Evolutionary conservation across 2,329 filamentous ascomycete genomes (phyloP).

Genomic region (Aureobasidium melanogenum): DNA sequence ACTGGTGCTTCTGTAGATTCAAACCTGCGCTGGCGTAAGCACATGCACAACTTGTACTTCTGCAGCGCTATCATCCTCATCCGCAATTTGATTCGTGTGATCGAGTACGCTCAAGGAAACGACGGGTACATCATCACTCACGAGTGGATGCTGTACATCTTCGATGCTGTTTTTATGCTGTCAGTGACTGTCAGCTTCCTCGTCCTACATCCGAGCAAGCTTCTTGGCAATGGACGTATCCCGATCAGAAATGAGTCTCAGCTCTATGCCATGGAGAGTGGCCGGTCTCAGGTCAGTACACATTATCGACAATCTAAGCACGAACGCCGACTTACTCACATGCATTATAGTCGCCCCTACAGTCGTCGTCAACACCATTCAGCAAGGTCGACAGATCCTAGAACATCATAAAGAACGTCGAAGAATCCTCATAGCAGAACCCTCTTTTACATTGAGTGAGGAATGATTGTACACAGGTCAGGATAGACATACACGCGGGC

Average conservation of each 20-base stretch:
- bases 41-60: slow-evolving; percentile 36
- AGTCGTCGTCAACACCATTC: background rate
- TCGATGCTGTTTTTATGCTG: slow-evolving; percentile 31
- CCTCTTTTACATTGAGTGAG: background rate
- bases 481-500: background rate
- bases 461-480: background rate
- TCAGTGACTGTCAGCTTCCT: slow-evolving; percentile 18
- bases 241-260: background rate
- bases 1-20: slow-evolving; percentile 18
- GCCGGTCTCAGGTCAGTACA: background rate
- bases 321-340: background rate
- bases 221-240: background rate
- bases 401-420: background rate
- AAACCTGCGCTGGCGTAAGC: slow-evolving; percentile 27
- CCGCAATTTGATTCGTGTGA: slow-evolving; percentile 39
- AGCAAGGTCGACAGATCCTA: background rate
- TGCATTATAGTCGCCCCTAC: background rate
- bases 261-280: slow-evolving; percentile 6
- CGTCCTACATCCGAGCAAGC: slow-evolving; percentile 10
- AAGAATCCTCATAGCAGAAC: background rate
- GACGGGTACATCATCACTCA: slow-evolving; percentile 35
- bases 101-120: slow-evolving; percentile 40
- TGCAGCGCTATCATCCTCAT: slow-evolving; percentile 39
- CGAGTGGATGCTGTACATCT: slow-evolving; percentile 33
- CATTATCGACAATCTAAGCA: background rate